Percentiles rank a stretch among this genome's conserved stretches.
These are phyloP conservation scores for Sherardia arvensis DNA, from an alignment of 257 asterid genomes.

Conservation along the genomic window DNA sequence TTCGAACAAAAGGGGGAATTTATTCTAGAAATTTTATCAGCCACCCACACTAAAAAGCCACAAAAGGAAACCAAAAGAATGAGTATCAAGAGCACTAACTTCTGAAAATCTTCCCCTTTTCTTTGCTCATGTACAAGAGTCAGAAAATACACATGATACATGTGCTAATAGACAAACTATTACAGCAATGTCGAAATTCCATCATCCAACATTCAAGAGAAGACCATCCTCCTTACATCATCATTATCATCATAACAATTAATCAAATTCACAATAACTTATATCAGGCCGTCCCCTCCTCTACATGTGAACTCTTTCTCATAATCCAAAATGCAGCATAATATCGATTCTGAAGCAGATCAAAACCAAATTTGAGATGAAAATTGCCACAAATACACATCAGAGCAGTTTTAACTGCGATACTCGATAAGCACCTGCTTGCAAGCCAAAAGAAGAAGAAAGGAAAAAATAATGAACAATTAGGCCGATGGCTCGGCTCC, in stretches of 20 bases:
- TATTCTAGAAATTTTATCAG: neutral
- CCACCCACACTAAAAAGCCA: neutral
- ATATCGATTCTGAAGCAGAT: slow-evolving; percentile 56
- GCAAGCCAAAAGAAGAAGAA: neutral
- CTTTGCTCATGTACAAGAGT: neutral
- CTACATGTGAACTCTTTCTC: slow-evolving; percentile 29
- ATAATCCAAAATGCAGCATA: slow-evolving; percentile 86
- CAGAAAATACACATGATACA: neutral
- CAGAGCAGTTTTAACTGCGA: neutral
- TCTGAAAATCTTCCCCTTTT: neutral
- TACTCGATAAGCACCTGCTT: neutral
- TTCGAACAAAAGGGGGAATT: neutral
- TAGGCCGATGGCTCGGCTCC: neutral
- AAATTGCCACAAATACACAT: neutral
- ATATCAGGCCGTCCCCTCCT: neutral
- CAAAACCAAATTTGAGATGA: neutral
- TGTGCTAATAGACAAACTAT: neutral
- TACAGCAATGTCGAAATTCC: neutral
- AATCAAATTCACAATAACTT: neutral
- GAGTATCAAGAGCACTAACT: neutral
- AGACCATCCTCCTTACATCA: neutral
- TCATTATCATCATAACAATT: neutral
- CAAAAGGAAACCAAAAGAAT: neutral
- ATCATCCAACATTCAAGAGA: neutral
- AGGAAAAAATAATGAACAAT: neutral